A percentile compares a stretch with the other conserved stretches of the same genome.
These are phyloP conservation scores for Neurospora pannonica DNA, from an alignment of 495 filamentous ascomycete species.

Conservation along the genomic window DNA sequence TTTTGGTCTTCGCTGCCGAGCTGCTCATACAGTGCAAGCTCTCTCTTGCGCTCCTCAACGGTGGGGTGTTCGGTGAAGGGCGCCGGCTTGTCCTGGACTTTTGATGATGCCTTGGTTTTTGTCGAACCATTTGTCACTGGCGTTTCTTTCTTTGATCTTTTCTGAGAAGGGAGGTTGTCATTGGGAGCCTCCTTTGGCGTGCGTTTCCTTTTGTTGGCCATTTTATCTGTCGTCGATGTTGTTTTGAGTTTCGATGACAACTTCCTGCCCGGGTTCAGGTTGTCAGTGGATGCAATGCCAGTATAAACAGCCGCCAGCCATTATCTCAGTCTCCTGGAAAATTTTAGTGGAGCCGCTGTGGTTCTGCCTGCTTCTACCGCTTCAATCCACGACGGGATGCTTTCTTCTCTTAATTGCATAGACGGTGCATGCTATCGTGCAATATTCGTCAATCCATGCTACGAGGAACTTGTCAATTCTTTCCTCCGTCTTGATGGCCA, in stretches of 20 bases:
- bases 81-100: slow-evolving; percentile 12
- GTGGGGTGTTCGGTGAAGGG: slow-evolving; percentile 35
- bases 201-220: slow-evolving; percentile 38
- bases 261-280: neutral
- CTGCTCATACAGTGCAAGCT: slow-evolving; percentile 41
- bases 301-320: neutral
- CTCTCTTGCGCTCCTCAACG: slow-evolving; percentile 34
- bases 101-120: neutral
- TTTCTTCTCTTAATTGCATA: neutral
- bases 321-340: neutral
- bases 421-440: neutral
- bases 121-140: slow-evolving; percentile 13
- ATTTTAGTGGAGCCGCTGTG: neutral
- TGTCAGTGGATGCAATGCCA: neutral
- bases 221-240: slow-evolving; percentile 8
- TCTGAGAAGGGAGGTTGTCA: slow-evolving; percentile 28
- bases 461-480: neutral
- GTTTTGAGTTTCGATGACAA: neutral
- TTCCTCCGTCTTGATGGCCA: neutral
- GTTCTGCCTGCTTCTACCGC: neutral
- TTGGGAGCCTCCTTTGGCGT: slow-evolving; percentile 23
- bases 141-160: slow-evolving; percentile 30
- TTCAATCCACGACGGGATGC: neutral
- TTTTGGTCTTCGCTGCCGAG: slow-evolving; percentile 40
- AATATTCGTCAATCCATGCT: neutral